phyloP scores from a whole-genome alignment of 2,329 filamentous ascomycete genomes.

The Xenosphaeropsis pyriputrescens region DNA sequence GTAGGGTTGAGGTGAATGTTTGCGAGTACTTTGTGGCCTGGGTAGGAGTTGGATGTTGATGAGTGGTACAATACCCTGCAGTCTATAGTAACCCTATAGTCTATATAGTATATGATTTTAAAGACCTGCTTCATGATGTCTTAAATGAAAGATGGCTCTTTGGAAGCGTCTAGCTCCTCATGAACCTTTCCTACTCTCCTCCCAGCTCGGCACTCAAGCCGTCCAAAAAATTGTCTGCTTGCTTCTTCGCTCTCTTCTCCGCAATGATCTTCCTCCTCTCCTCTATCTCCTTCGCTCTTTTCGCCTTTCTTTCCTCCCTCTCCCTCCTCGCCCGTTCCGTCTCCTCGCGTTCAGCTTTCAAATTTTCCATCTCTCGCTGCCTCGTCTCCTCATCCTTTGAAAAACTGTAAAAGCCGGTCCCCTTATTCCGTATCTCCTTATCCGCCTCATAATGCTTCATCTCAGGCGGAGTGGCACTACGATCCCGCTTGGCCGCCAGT shows the following conservation, averaged over 20 bases:
- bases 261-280: slow-evolving; percentile 26
- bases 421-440: slow-evolving; percentile 72
- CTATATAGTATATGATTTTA: no score
- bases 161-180: no score
- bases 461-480: slow-evolving; percentile 65
- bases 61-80: no score
- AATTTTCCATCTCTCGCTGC: slow-evolving; percentile 56
- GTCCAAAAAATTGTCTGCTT: slow-evolving; percentile 61
- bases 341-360: slow-evolving; percentile 56
- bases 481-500: slow-evolving; percentile 64
- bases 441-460: slow-evolving; percentile 76
- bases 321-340: slow-evolving; percentile 32
- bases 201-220: slow-evolving; percentile 26
- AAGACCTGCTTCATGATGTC: no score
- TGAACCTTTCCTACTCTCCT: background rate
- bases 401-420: slow-evolving; percentile 86
- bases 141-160: no score
- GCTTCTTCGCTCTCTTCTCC: slow-evolving; percentile 43
- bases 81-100: no score
- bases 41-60: no score
- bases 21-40: no score
- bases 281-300: slow-evolving; percentile 48
- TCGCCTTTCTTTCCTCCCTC: slow-evolving; percentile 39
- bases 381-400: slow-evolving; percentile 56
- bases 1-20: no score